phyloP scores from a whole-genome alignment of 2,329 filamentous ascomycete genomes.

The Cercospora sp. region DNA sequence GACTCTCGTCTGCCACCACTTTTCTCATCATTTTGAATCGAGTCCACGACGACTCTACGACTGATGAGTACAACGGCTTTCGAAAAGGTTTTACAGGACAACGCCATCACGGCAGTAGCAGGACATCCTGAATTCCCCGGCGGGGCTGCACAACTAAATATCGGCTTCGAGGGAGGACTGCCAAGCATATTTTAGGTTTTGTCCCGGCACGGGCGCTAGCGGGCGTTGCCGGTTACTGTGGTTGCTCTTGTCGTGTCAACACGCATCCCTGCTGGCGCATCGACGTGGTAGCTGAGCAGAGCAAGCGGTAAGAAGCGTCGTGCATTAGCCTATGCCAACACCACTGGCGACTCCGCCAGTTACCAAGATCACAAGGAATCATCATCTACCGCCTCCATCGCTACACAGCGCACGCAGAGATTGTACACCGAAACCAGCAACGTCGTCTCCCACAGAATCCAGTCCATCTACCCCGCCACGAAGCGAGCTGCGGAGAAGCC shows the following conservation, averaged over 20 bases:
- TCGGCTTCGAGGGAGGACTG: background rate
- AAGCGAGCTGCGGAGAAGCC: background rate
- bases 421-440: background rate
- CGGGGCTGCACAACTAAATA: background rate
- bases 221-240: background rate
- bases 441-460: background rate
- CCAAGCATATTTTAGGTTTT: background rate
- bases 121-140: background rate
- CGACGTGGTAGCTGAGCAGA: background rate
- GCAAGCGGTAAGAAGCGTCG: background rate
- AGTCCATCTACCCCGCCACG: background rate
- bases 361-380: background rate
- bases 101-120: too few species aligned
- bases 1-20: background rate
- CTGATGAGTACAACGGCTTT: background rate
- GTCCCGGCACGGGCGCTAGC: background rate
- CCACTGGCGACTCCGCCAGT: background rate
- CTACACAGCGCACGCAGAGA: background rate
- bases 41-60: background rate
- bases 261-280: background rate
- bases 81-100: too few species aligned
- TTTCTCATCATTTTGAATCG: background rate
- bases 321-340: background rate
- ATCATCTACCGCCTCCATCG: background rate
- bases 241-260: background rate